Evolutionary conservation across 352 stramenopile genomes (phyloP), one percentile per base, ranked within the genome.

Genomic region (Halophytophthora polymorphica): DNA sequence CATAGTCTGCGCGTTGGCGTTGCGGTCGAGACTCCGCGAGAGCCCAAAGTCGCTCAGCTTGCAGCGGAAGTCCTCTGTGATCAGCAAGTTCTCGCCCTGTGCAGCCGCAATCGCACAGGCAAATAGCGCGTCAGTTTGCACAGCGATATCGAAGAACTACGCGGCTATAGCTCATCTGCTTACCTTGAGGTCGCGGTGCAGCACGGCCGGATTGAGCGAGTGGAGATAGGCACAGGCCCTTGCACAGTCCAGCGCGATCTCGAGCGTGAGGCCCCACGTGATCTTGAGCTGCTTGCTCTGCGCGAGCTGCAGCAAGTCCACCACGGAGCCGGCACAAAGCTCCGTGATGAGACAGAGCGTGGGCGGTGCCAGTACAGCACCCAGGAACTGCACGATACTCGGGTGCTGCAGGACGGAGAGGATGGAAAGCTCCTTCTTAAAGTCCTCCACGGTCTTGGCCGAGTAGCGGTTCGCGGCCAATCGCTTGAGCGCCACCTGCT

Each of bases 381-480:
- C 81, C 17, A 91, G 69, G 48, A 93, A 93, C 55, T 88, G 78
- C 10, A 93, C 80, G 39, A 93, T 91, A 51, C 83, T 90, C 7
- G 79, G 57, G 50, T 93, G 78, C 25, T 80, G 78, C 18, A 91
- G 63, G 36, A 90, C 71, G 2, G 76, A 89, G 17, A 93, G 73
- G 54, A 93, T 92, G n/a, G 81, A 78, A 31, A 93, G 64, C 50
- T 93, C 81, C 45, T 90, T 88, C 37, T 81, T 73, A 47, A 93
- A 93, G 52, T 93, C 69, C 19, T 73, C 61, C 7, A 86, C 61
- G 18, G 65, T 80, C 56, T 87, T 87, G 22, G 62, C 61, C 23
- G 70, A 80, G 51, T 77, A 74, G 28, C 80, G 65, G 44, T 81
- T 64, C 33, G 76, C 62, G 13, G 85, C 58, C 15, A 90, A 58